These are phyloP conservation scores for Fusarium miscanthi DNA, from an alignment of 2,329 filamentous ascomycete genomes.

Conservation along the genomic window DNA sequence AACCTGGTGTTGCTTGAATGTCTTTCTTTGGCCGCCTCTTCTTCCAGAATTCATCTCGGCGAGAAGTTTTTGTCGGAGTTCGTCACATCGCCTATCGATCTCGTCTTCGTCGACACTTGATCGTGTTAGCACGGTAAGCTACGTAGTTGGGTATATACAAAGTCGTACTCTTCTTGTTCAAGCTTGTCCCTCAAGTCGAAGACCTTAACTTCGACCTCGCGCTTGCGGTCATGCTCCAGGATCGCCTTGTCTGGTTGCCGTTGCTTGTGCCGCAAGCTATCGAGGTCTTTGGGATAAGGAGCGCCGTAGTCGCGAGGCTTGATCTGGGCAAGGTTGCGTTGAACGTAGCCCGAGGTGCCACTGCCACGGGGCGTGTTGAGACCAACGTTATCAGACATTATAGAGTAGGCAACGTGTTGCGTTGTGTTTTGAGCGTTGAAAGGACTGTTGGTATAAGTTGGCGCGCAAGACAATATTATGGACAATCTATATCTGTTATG, in stretches of 20 bases:
- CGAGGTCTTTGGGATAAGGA: constrained; percentile 79
- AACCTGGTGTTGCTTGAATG: constrained; percentile 91
- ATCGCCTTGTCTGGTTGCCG: constrained; percentile 92
- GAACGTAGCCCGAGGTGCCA: constrained; percentile 96
- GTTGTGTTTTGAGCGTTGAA: not conserved
- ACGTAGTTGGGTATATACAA: not conserved
- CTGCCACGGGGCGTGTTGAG: constrained; percentile 93
- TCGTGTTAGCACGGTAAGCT: constrained; percentile 9
- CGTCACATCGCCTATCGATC: constrained; percentile 74
- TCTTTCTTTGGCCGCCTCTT: constrained; percentile 54
- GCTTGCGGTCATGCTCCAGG: constrained; percentile 91
- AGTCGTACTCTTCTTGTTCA: constrained; percentile 83
- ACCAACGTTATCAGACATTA: constrained; percentile 97
- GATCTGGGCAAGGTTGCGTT: constrained; percentile 92
- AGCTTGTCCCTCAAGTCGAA: constrained; percentile 89
- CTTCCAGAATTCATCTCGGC: constrained; percentile 52
- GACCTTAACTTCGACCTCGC: constrained; percentile 92
- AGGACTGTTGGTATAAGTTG: not conserved
- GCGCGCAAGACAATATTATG: not conserved
- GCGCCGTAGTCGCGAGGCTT: constrained; percentile 82
- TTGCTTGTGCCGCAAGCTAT: constrained; percentile 77
- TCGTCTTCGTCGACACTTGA: constrained; percentile 85
- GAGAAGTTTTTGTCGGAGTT: constrained; percentile 55
- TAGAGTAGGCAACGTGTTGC: not conserved
- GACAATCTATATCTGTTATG: constrained; percentile 6